A percentile compares a stretch with the other conserved stretches of the same genome.
Conservation (phyloP, 129 eudicot species). For the Oenanthe sinensis region DNA sequence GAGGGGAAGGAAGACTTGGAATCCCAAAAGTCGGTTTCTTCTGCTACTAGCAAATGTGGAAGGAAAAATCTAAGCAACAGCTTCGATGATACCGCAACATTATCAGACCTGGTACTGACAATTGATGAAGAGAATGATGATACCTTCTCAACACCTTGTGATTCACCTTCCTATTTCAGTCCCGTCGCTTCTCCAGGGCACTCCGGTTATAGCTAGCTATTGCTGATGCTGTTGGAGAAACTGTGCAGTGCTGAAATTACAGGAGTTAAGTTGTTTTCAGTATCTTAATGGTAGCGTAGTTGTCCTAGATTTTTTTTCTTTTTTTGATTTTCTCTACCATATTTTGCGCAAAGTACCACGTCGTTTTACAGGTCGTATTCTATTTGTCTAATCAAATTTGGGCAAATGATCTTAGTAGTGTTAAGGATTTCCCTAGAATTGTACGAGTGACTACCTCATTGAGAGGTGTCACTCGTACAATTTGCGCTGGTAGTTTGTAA, state of each 20-base stretch:
- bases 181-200: conserved; percentile 52
- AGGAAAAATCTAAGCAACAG: conserved; percentile 8
- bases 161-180: conserved; percentile 57
- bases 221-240: not conserved
- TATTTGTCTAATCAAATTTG: no score
- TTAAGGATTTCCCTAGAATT: no score
- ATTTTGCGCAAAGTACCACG: not conserved
- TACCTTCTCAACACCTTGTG: conserved; percentile 45
- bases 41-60: not conserved
- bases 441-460: no score
- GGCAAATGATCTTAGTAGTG: no score
- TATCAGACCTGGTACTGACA: conserved; percentile 12
- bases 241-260: not conserved
- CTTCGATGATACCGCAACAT: conserved; percentile 7
- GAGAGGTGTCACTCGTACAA: no score
- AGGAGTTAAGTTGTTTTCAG: not conserved
- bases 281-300: not conserved
- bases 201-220: not conserved
- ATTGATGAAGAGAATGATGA: conserved; percentile 17
- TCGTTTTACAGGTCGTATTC: not conserved
- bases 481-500: no score
- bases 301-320: not conserved
- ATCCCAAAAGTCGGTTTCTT: conserved; percentile 17
- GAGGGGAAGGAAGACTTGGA: conserved; percentile 60
- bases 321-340: not conserved